Percentiles rank a stretch among this genome's conserved stretches.
Conservation (phyloP, 2,329 filamentous ascomycete genomes). For the Alternaria sp. region DNA sequence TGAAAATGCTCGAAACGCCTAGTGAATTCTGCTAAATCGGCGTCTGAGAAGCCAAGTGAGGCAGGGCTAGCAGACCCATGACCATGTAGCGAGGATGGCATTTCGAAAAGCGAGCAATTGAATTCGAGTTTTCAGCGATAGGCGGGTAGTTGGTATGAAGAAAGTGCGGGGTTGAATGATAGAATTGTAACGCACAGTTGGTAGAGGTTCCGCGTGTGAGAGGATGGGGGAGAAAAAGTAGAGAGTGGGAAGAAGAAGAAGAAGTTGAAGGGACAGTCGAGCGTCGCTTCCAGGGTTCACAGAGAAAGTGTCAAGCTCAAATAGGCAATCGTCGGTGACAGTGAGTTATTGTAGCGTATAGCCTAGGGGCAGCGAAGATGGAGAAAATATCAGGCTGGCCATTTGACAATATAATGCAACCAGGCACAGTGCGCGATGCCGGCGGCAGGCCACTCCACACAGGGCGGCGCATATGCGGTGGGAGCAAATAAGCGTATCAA, state of each 20-base stretch:
- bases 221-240: neutral
- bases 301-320: neutral
- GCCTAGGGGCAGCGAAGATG: constrained; percentile 16
- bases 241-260: neutral
- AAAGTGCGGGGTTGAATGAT: neutral
- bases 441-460: constrained; percentile 20
- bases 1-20: constrained; percentile 46
- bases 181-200: neutral
- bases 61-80: constrained; percentile 12
- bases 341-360: constrained; percentile 14
- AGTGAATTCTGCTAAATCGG: constrained; percentile 32
- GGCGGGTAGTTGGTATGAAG: neutral
- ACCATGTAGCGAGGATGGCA: constrained; percentile 27
- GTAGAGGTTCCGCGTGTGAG: neutral
- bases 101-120: neutral
- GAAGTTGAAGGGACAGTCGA: constrained; percentile 5
- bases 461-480: constrained; percentile 23
- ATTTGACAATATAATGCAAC: constrained; percentile 25
- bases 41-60: neutral
- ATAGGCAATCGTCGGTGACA: constrained; percentile 23
- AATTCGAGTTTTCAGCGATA: neutral
- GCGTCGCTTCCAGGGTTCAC: constrained; percentile 11
- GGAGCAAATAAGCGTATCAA: constrained; percentile 18
- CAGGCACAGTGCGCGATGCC: constrained; percentile 23
- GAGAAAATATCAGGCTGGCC: constrained; percentile 15